phyloP scores from a whole-genome alignment of 2,329 filamentous ascomycete species.

The Aaosphaeria arxii region DNA sequence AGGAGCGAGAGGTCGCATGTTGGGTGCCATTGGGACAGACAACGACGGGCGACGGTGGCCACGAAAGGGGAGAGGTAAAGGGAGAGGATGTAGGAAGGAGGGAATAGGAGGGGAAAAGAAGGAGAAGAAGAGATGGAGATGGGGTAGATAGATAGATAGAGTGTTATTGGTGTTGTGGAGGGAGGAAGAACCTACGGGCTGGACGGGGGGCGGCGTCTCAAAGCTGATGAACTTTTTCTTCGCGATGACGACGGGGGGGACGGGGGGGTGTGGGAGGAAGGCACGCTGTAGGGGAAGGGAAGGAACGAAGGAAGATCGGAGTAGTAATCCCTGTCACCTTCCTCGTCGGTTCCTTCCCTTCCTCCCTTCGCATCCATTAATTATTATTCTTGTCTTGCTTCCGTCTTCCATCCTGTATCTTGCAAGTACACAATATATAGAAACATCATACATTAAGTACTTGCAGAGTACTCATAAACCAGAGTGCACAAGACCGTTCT shows the following conservation, averaged over 20 bases:
- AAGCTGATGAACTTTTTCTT: conserved; percentile 6
- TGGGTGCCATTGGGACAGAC: conserved; percentile 29
- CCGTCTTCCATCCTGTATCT: no score
- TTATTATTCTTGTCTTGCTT: no score
- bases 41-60: conserved; percentile 1
- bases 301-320: no score
- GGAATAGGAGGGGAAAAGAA: not conserved
- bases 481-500: no score
- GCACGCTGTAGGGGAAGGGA: no score
- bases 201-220: not conserved
- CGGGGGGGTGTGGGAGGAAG: not conserved
- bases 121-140: not conserved
- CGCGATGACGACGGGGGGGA: conserved; percentile 8
- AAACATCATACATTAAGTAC: no score
- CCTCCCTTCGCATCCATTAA: no score
- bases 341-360: no score
- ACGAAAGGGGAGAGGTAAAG: not conserved
- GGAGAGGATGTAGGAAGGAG: not conserved
- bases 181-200: not conserved
- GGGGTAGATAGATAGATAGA: not conserved
- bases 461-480: no score
- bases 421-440: no score
- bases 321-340: no score
- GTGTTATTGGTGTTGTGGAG: not conserved
- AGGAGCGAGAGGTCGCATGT: conserved; percentile 34